A percentile compares a stretch with the other conserved stretches of the same genome.
Conservation (phyloP, 2,329 filamentous ascomycete genomes). For the Lojkania enalia region DNA sequence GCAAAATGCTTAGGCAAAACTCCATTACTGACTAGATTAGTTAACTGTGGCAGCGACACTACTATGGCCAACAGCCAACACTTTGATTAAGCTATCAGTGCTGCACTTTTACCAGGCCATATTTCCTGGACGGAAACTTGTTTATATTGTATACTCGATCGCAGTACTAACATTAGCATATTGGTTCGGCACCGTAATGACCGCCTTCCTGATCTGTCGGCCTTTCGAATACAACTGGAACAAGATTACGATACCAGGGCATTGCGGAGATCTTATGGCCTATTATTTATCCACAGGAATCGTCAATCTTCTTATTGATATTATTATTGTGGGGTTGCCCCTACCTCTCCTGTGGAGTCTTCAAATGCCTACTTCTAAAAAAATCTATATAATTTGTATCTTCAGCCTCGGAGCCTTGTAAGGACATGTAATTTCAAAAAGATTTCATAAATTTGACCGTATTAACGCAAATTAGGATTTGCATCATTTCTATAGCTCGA, state of each 20-base stretch:
- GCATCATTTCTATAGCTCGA: background rate
- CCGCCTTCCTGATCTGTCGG: conserved; percentile 8
- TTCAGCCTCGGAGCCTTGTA: conserved; percentile 43
- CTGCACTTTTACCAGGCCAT: background rate
- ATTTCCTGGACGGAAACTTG: background rate
- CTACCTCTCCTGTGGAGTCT: conserved; percentile 22
- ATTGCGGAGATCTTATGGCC: conserved; percentile 8
- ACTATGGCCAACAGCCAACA: background rate
- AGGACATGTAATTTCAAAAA: conserved; percentile 12
- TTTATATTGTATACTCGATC: background rate
- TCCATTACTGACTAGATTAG: background rate
- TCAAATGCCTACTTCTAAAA: conserved; percentile 28
- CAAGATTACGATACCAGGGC: conserved; percentile 3
- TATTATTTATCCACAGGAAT: conserved; percentile 15
- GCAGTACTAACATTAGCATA: background rate
- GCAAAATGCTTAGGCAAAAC: background rate
- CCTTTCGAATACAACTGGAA: conserved; percentile 13
- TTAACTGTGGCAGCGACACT: background rate
- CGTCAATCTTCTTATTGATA: conserved; percentile 24
- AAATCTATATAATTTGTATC: conserved; percentile 34
- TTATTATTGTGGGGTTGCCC: conserved; percentile 18
- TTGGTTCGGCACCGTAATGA: background rate
- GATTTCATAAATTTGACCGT: background rate
- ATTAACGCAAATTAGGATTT: background rate
- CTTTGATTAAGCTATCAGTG: background rate